Base-by-base conservation (phyloP, 768 basidiomycete genomes). In the Trametes coccinea region DNA sequence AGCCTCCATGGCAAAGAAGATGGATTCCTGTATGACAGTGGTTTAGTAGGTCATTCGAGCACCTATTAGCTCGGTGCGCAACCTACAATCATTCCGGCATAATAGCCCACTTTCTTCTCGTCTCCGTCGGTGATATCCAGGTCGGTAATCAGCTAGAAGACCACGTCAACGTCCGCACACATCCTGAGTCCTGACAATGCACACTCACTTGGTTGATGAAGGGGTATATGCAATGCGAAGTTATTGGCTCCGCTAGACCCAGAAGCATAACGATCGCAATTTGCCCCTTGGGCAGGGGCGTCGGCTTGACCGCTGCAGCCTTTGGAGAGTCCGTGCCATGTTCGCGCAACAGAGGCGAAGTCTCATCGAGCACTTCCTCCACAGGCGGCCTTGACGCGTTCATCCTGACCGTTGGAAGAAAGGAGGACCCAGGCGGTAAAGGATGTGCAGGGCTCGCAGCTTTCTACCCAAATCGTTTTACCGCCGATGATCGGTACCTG, bases 51-150 rank as follows among this genome's bases (percentile, higher is more conserved):
- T 2, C 22, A 11, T 39, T 34, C 37, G 10, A 40, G 45, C 6
- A n/a, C 31, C 5, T 16, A 8, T 8, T 17, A 30, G 27, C 4
- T 29, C 6, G 11, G 9, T 44, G 3, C 17, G 33, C 5, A 4
- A 74, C 81, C 63, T 60, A 82, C 81, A 43, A 82, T 78, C 55
- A 82, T 60, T 13, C 81, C 81, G 1, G 78, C 80, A 61, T 82
- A 82, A 67, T 82, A 82, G 33, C 81, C 81, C 7, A 81, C 75
- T 68, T 74, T 76, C 49, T 67, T 72, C 56, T 75, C 73, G 48
- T 82, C 79, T 14, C 81, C 79, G 8, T 70, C 75, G 0, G 78
- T 78, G 57, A 82, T 70, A 31, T 74, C 71, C 9, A 78, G 69
- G 53, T 79, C 79, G 11, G 74, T 71, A 30, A 82, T 62, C 5